phyloP scores from a whole-genome alignment of 805 yeast genomes.

The Monosporozyma aerobia region DNA sequence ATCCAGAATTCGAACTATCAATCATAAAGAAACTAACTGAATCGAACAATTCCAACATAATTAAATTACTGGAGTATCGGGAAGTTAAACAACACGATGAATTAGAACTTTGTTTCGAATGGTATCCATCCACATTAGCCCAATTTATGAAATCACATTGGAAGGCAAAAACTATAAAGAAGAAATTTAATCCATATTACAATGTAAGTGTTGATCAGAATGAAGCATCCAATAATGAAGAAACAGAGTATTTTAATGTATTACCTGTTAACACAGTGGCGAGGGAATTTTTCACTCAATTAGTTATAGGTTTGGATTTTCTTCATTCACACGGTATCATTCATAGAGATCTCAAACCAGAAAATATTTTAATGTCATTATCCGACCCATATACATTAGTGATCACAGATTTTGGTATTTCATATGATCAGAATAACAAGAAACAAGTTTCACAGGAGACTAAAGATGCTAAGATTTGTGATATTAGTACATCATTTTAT shows the following conservation, averaged over 20 bases:
- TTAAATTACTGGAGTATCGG: slow-evolving; percentile 12
- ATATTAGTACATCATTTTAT: slow-evolving; percentile 59
- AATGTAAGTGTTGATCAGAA: background rate
- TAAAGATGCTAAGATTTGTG: slow-evolving; percentile 30
- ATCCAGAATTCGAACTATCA: slow-evolving; percentile 18
- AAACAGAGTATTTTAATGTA: slow-evolving; percentile 10
- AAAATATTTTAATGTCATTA: slow-evolving; percentile 44
- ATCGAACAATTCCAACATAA: slow-evolving; percentile 6
- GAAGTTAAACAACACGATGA: slow-evolving; percentile 7
- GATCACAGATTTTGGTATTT: slow-evolving; percentile 63
- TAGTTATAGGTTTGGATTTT: slow-evolving; percentile 68
- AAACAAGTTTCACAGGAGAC: slow-evolving; percentile 20
- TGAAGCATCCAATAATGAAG: background rate
- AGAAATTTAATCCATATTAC: slow-evolving; percentile 15
- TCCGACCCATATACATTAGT: slow-evolving; percentile 38
- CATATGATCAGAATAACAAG: slow-evolving; percentile 31
- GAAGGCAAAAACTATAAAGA: slow-evolving; percentile 4
- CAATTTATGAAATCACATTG: slow-evolving; percentile 16
- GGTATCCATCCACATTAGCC: slow-evolving; percentile 11
- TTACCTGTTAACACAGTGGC: slow-evolving; percentile 14
- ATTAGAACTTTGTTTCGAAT: slow-evolving; percentile 14
- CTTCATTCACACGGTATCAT: slow-evolving; percentile 82
- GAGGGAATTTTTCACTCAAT: slow-evolving; percentile 52
- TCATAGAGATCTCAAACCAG: slow-evolving; percentile 92
- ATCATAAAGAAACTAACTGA: slow-evolving; percentile 12